Conservation (phyloP, 1,284 basidiomycete species). For the Fomitopsis schrenkii region DNA sequence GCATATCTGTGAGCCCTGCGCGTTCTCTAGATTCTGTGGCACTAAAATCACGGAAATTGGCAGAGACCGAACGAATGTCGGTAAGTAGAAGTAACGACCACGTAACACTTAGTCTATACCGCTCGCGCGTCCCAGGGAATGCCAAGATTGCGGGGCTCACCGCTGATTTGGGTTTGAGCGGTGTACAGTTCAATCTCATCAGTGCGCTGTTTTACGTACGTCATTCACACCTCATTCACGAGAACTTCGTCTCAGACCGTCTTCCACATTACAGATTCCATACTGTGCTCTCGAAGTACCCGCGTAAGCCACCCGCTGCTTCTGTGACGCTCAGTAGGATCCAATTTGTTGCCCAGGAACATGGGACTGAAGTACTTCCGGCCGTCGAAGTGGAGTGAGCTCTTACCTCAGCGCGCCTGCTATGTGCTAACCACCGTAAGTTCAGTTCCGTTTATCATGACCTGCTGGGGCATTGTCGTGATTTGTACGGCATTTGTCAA, state of each 20-base stretch:
- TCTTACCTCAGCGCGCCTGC: neutral
- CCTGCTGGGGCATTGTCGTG: constrained; percentile 11
- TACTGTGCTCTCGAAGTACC: constrained; percentile 14
- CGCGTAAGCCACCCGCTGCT: constrained; percentile 5
- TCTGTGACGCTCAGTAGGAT: neutral
- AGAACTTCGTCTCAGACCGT: too few species aligned
- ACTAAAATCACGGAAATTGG: constrained; percentile 30
- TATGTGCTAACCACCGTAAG: neutral
- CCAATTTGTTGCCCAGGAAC: constrained; percentile 6
- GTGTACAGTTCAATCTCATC: constrained; percentile 15
- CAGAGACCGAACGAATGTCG: constrained; percentile 67
- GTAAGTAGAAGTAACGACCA: constrained; percentile 34
- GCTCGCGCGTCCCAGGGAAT: constrained; percentile 6
- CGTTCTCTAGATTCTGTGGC: neutral
- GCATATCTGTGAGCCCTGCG: constrained; percentile 20
- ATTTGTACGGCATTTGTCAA: constrained; percentile 14
- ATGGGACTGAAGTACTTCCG: constrained; percentile 9
- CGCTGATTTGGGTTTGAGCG: constrained; percentile 10
- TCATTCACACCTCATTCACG: neutral
- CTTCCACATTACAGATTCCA: constrained; percentile 5
- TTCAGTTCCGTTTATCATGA: constrained; percentile 13
- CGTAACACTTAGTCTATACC: neutral
- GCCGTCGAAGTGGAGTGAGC: constrained; percentile 13
- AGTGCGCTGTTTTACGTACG: constrained; percentile 13
- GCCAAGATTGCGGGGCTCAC: constrained; percentile 16